Conservation (phyloP, 768 basidiomycete species). For the Rhodosporidiobolus odoratus region DNA sequence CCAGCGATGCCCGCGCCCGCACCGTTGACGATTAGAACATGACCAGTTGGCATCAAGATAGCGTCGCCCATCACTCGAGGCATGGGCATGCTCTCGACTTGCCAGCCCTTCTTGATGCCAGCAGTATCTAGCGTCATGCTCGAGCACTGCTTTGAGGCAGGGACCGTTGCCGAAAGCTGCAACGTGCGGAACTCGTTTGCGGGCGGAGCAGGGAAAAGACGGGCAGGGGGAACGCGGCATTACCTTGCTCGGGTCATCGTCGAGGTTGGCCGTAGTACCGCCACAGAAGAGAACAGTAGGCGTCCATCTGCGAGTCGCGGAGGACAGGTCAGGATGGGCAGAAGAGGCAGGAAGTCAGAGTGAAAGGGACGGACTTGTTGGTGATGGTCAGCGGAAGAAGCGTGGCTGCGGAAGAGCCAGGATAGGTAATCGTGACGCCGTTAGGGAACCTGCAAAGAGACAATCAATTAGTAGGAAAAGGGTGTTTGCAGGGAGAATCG, state of each 20-base stretch:
- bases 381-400: slow-evolving; percentile 87
- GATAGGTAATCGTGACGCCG: slow-evolving; percentile 53
- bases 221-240: background rate
- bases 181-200: slow-evolving; percentile 17
- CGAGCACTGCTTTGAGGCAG: slow-evolving; percentile 48
- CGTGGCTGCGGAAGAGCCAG: slow-evolving; percentile 77
- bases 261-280: slow-evolving; percentile 50
- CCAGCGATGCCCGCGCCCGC: slow-evolving; percentile 24
- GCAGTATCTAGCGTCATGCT: slow-evolving; percentile 46
- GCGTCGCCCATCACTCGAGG: slow-evolving; percentile 47
- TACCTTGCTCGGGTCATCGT: slow-evolving; percentile 14
- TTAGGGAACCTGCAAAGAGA: slow-evolving; percentile 44
- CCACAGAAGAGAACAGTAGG: slow-evolving; percentile 67
- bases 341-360: slow-evolving; percentile 61
- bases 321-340: background rate
- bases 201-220: background rate
- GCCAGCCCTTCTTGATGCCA: slow-evolving; percentile 45
- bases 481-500: background rate
- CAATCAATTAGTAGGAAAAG: too few species aligned
- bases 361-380: slow-evolving; percentile 60
- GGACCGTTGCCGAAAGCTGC: slow-evolving; percentile 37
- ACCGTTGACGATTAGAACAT: slow-evolving; percentile 45
- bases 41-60: slow-evolving; percentile 64
- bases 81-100: slow-evolving; percentile 46
- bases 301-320: background rate